phyloP scores from a whole-genome alignment of 2,329 filamentous ascomycete genomes.

The Ustulina deusta region DNA sequence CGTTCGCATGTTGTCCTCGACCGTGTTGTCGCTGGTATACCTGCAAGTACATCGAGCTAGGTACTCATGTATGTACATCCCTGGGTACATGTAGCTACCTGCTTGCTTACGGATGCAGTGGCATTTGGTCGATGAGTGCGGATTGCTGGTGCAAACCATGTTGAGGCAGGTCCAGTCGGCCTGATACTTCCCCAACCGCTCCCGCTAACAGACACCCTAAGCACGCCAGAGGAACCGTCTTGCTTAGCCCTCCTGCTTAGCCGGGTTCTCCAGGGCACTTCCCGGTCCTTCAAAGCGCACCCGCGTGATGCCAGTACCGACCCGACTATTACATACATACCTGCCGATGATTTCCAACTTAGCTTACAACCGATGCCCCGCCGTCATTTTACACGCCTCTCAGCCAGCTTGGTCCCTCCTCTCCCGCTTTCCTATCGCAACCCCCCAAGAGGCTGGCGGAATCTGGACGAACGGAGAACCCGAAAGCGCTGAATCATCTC shows the following conservation, averaged over 20 bases:
- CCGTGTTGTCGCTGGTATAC: no score
- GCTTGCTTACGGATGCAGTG: not conserved
- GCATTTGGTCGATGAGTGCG: no score
- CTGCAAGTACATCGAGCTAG: no score
- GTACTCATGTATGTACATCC: no score
- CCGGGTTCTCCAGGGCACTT: constrained; percentile 1
- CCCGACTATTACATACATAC: not conserved
- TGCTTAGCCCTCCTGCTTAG: not conserved
- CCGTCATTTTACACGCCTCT: not conserved
- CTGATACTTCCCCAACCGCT: not conserved
- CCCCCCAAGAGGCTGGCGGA: not conserved
- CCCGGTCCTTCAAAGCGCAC: not conserved
- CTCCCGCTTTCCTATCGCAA: not conserved
- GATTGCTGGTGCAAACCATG: no score
- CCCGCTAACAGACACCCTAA: constrained; percentile 8
- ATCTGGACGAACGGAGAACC: not conserved
- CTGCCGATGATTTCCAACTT: not conserved
- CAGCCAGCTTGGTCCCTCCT: no score
- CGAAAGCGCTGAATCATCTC: not conserved
- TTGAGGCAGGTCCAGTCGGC: not conserved
- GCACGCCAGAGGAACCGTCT: not conserved
- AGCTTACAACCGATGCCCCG: not conserved
- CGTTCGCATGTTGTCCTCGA: no score
- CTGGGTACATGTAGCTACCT: not conserved
- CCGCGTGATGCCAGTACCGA: not conserved